Evolutionary conservation across 495 filamentous ascomycete genomes (phyloP).

Genomic region (Xeromyces bisporus): DNA sequence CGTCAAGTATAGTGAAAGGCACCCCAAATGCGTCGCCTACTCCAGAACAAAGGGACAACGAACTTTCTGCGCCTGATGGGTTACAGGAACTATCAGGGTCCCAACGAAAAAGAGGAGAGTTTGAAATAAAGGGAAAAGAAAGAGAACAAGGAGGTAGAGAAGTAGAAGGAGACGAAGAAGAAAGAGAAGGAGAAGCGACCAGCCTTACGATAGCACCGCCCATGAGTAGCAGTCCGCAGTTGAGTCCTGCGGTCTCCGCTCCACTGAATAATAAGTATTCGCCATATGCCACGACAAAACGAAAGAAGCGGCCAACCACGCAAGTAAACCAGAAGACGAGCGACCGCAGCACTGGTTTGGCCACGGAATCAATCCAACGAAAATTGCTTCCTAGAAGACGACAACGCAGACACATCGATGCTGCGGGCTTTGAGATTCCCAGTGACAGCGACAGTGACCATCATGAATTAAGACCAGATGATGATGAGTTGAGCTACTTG

Average conservation of each 20-base stretch:
- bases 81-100: constrained; percentile 10
- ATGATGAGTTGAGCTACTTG: constrained; percentile 23
- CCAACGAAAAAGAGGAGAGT: too few relatives aligned
- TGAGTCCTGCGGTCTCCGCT: constrained; percentile 6
- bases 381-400: constrained; percentile 28
- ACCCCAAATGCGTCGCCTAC: constrained; percentile 7
- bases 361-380: constrained; percentile 31
- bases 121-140: too few relatives aligned
- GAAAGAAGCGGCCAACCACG: not conserved
- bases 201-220: constrained; percentile 38
- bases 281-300: constrained; percentile 10
- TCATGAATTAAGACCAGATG: constrained; percentile 15
- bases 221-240: constrained; percentile 26
- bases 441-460: constrained; percentile 24
- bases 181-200: too few relatives aligned
- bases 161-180: too few relatives aligned
- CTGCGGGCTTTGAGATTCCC: constrained; percentile 8
- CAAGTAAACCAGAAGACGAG: constrained; percentile 13
- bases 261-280: constrained; percentile 8
- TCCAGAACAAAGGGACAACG: constrained; percentile 1
- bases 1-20: constrained; percentile 8
- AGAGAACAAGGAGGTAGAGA: too few relatives aligned
- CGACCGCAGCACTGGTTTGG: constrained; percentile 19
- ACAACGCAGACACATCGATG: constrained; percentile 9
- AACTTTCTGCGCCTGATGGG: constrained; percentile 1